Percentiles rank a stretch among this genome's conserved stretches.
Conservation (phyloP, 169 alveolate genomes). For the Plasmodium adleri region DNA sequence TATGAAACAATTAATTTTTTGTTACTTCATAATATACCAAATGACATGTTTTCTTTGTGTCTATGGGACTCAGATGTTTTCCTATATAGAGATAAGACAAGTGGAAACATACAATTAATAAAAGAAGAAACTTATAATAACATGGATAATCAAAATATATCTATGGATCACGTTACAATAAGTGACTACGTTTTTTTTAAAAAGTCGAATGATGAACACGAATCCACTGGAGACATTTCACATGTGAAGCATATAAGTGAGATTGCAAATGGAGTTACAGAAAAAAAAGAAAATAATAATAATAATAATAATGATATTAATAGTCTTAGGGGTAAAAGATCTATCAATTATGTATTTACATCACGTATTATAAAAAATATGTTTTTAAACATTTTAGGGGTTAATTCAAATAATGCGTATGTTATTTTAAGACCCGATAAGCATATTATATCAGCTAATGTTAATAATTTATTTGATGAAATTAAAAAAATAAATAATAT, state of each 20-base stretch:
- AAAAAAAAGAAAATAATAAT: slow-evolving; percentile 13
- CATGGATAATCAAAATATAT: neutral
- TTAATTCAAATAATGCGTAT: slow-evolving; percentile 41
- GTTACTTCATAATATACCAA: slow-evolving; percentile 21
- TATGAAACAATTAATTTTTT: slow-evolving; percentile 16
- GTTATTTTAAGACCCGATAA: slow-evolving; percentile 74
- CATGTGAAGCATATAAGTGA: slow-evolving; percentile 10
- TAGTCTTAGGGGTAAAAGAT: neutral
- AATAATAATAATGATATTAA: neutral
- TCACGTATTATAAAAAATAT: slow-evolving; percentile 48
- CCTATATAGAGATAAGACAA: slow-evolving; percentile 19
- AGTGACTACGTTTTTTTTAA: slow-evolving; percentile 14
- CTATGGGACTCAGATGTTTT: slow-evolving; percentile 64
- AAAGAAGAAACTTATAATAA: neutral
- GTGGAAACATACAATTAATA: slow-evolving; percentile 13
- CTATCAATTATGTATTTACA: slow-evolving; percentile 42
- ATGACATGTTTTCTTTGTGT: slow-evolving; percentile 60
- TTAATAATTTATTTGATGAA: slow-evolving; percentile 21
- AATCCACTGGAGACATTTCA: slow-evolving; percentile 7
- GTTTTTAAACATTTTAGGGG: slow-evolving; percentile 32
- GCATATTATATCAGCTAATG: slow-evolving; percentile 63
- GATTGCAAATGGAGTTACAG: neutral
- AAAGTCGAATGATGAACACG: neutral
- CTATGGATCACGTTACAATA: neutral
- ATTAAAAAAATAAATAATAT: slow-evolving; percentile 29